Evolutionary conservation across 371 early-diverging fungal species (phyloP), one percentile per base, ranked within the genome.

Genomic region (Sporodiniella umbellata): DNA sequence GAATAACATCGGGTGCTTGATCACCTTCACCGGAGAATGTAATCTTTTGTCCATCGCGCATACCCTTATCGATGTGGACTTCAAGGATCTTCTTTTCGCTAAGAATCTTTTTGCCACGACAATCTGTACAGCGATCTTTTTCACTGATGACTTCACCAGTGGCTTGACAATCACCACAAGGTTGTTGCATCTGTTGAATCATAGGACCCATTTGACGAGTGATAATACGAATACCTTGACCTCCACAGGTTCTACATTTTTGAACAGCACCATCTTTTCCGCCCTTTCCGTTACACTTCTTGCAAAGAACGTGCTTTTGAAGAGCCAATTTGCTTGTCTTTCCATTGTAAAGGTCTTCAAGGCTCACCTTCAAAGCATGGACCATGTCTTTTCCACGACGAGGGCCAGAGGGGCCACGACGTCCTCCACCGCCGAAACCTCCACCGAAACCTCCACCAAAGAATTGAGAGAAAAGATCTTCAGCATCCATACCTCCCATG

Each of bases 121-220:
- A 98, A 48, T 69, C 64, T 60, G 80, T 87, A 86, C 97, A 96
- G 43, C 88, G 79, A 72, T 92, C 87, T 72, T 90, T 91, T 49
- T 87, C 84, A 59, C 81, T 79, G 56, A 97, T 93, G 56, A 86
- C 79, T 63, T 94, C 88, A 55, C 96, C 95, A 55, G 84, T 85
- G 46, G 94, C 98, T 42, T 81, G 79, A 78, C 97, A 97, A 43
- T 81, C 86, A 14, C 79, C 77, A 80, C 99, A 98, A 33, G 90
- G 83, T 66, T 92, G 89, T 70, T 96, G 96, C 72, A 96, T 86
- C 78, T 95, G 97, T 79, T 98, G 99, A 48, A 97, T 84, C 92
- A 96, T 95, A 42, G 95, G 95, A 23, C 98, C 98, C 78, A 97
- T 88, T 71, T 96, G 98, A 45, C 96, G 80, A 60, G 93, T 79